Conservation (phyloP, 2,329 filamentous ascomycete species). For the Arthrocladium fulminans region DNA sequence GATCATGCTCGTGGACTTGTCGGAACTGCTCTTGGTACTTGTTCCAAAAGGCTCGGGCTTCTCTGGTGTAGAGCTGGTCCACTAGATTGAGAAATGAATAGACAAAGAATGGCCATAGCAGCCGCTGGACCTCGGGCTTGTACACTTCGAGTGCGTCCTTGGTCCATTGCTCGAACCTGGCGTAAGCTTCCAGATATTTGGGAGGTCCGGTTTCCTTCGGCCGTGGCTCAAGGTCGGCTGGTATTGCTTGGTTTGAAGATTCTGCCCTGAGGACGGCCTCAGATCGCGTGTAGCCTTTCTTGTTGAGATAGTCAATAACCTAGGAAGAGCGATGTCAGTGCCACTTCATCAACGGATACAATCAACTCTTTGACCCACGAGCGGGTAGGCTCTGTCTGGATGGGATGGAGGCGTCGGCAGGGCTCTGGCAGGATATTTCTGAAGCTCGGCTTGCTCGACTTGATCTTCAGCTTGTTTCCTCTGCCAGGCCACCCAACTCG, state of each 20-base stretch:
- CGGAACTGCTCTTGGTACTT: conserved; percentile 70
- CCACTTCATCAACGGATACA: neutral
- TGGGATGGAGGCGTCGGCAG: neutral
- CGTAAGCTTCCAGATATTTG: conserved; percentile 69
- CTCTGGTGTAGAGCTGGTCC: conserved; percentile 55
- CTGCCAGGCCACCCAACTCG: neutral
- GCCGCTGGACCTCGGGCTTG: conserved; percentile 82
- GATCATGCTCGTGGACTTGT: conserved; percentile 67
- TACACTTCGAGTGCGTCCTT: conserved; percentile 90
- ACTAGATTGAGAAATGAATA: conserved; percentile 83
- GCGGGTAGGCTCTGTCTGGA: neutral
- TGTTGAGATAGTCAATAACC: conserved; percentile 91
- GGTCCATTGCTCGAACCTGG: conserved; percentile 69
- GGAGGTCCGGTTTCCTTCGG: conserved; percentile 44
- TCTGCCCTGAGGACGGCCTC: conserved; percentile 89
- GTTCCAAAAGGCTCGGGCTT: conserved; percentile 33
- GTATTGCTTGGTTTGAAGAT: conserved; percentile 67
- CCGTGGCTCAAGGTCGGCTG: conserved; percentile 41
- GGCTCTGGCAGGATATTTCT: neutral
- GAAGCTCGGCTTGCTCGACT: neutral
- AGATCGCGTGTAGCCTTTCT: conserved; percentile 87
- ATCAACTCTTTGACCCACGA: neutral
- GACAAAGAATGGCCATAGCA: conserved; percentile 89
- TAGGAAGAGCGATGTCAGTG: conserved; percentile 26
- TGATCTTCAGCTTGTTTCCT: neutral